Evolutionary conservation across 306 rosid species (phyloP), one percentile per base, ranked within the genome.

Genomic region (Canavalia ensiformis): DNA sequence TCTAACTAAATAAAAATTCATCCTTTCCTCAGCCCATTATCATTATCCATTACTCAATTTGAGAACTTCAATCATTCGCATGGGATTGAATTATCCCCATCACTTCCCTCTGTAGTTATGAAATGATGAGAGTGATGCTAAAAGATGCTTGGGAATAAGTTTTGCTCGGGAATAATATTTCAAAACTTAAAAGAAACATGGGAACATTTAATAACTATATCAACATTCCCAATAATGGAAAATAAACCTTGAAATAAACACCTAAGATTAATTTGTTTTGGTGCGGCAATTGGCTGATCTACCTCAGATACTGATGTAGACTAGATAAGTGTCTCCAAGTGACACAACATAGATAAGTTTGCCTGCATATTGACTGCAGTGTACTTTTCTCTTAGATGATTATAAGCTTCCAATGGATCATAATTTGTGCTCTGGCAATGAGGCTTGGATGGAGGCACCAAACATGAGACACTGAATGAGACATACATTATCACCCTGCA

Each of bases 331-430:
- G 4, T 76, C 65, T 25, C 81, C 42, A 51, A 37, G 63, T 51
- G 52, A 51, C 55, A 37, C 64, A 41, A 1, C 64, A 30, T 57
- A 58, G 35, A 18, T 45, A 18, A 68, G 82, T 47, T 58, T 82
- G 44, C 63, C 64, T 63, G 12, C 37, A 56, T 58, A 11, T 56
- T 18, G 45, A 69, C 25, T 8, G 13, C 66, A 59, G 55, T 11
- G 0, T 63, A 50, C 50, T 77, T 65, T 3, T 28, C 7, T 28
- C 47, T 58, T 46, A 28, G 44, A 10, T 10, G 31, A 49, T 28
- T 77, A 50, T 50, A 28, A 52, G 55, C 75, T 65, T 77, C 64
- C 51, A 63, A 50, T 47, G 49, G 29, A 47, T 50, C 52, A 39
- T 18, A 60, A 10, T 64, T 18, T 64, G 52, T 64, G 13, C 31